Evolutionary conservation across 2,329 filamentous ascomycete species (phyloP), one percentile per base, ranked within the genome.

Genomic region (Arachnomyces sp.): DNA sequence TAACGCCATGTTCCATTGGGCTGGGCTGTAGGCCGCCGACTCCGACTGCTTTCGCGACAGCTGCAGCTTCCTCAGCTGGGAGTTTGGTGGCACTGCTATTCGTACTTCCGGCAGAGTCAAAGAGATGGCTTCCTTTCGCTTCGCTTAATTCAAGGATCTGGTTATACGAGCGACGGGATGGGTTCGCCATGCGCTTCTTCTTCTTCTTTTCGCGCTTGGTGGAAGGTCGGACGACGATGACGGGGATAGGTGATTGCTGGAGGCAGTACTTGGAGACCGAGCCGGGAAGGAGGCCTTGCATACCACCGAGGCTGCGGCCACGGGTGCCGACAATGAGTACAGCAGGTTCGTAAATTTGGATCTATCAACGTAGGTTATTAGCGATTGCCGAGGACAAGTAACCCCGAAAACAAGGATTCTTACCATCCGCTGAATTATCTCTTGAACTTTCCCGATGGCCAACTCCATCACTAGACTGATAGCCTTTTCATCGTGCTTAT

Each of bases 191-290:
- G 21, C 89, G 80, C 68, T 95, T 95, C 44, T 77, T 75, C 65
- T 92, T 93, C 68, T 93, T 93, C 66, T 92, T 92, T 56, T 86
- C 78, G 14, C 89, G 82, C 66, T 93, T 93, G 45, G 85, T 84
- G 25, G 83, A 84, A 28, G 89, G 88, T 3, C 89, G 78, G 7
- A 95, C 89, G 25, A 95, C 89, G 21, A 95, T 89, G 6, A 95
- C 89, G 1, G 89, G 89, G 1, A 95, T 86, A 0, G 89, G 88
- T 2, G 86, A 94, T 60, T 94, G 89, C 58, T 95, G 89, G 9
- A 95, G 73, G 55, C 89, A 95, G 65, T 95, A 95, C 59, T 95
- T 95, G 17, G 86, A 93, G 33, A 95, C 89, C 0, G 85, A 92
- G 48, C 87, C 92, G 36, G 86, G 86, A 31, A 95, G 76, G 21